Base-by-base conservation (phyloP, 768 basidiomycete genomes). In the Paxillus ammoniavirescens region DNA sequence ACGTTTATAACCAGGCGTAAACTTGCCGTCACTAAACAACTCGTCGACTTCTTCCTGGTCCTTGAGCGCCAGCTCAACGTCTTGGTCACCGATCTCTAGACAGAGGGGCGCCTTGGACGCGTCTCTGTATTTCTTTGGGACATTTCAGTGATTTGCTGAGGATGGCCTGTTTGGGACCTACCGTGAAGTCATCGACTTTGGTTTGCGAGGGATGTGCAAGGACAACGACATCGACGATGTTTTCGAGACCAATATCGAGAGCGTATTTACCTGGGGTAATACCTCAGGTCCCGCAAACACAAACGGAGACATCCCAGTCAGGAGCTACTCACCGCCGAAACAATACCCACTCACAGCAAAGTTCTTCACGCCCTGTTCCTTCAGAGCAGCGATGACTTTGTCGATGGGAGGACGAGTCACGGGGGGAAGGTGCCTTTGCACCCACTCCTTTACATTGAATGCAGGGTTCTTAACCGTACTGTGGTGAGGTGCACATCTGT, bases 131-230 rank as follows among this genome's bases (percentile, higher is more conserved):
- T 58, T 62, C 73, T 75, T 28, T 17, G 9, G 13, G 12, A 31
- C 21, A 42, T 44, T 33, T 36, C 38, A 57, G 14, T 49, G n/a
- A 7, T 38, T 6, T 28, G 9, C 44, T 21, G 15, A 42, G 42
- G 47, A 12, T 10, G 12, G 35, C 8, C n/a, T 3, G 33, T 23
- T 23, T 17, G 6, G 17, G 40, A 21, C 31, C 18, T 53, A 70
- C 72, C 60, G 79, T 69, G 13, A 78, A 61, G 57, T 77, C 76
- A 8, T 64, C 61, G 28, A 74, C 49, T 21, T 70, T 31, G 33
- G 80, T 66, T 2, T 72, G 58, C 2, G 80, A 80, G 0, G 82
- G 82, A 60, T 83, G 82, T 1, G 75, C 52, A 40, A 77, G 65
- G 18, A 70, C 73, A 2, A 70, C 70, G 40, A 73, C 77, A 15